A percentile compares a stretch with the other conserved stretches of the same genome.
phyloP scores from a whole-genome alignment of 2,329 filamentous ascomycete species.

The Colletotrichum caudatum region DNA sequence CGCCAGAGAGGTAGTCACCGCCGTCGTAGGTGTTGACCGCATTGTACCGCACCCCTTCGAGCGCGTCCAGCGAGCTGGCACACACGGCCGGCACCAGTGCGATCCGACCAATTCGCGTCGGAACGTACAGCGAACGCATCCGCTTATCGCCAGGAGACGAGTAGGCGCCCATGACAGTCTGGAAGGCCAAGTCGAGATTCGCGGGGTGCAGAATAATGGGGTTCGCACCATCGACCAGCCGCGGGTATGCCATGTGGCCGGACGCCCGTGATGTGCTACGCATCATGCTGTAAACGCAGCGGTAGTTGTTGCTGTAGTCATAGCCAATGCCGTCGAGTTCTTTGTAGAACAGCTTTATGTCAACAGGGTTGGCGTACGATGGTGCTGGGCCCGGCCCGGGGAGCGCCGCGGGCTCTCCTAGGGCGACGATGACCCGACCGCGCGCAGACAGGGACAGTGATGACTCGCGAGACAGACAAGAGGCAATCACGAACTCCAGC shows the following conservation, averaged over 20 bases:
- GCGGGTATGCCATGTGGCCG: background rate
- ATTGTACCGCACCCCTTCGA: background rate
- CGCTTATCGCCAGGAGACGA: conserved; percentile 49
- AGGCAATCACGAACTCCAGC: background rate
- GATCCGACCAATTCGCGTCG: conserved; percentile 44
- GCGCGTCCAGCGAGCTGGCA: background rate
- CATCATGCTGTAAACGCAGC: background rate
- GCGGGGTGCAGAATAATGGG: conserved; percentile 49
- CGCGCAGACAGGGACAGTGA: background rate
- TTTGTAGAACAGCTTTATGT: conserved; percentile 19
- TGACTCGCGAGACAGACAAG: background rate
- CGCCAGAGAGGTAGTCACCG: background rate
- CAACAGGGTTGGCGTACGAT: background rate
- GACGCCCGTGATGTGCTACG: background rate
- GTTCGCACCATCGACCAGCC: background rate
- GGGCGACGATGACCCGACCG: background rate
- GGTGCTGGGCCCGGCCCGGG: background rate
- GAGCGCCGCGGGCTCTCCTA: background rate
- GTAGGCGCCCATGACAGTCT: conserved; percentile 50
- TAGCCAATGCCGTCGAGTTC: conserved; percentile 14
- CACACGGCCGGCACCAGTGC: background rate
- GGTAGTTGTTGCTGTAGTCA: conserved; percentile 17
- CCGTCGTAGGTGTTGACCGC: conserved; percentile 7
- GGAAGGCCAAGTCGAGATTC: conserved; percentile 51
- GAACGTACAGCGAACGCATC: conserved; percentile 49